Conservation (phyloP, 2,329 filamentous ascomycete species). For the Ceratocystis cubensis region DNA sequence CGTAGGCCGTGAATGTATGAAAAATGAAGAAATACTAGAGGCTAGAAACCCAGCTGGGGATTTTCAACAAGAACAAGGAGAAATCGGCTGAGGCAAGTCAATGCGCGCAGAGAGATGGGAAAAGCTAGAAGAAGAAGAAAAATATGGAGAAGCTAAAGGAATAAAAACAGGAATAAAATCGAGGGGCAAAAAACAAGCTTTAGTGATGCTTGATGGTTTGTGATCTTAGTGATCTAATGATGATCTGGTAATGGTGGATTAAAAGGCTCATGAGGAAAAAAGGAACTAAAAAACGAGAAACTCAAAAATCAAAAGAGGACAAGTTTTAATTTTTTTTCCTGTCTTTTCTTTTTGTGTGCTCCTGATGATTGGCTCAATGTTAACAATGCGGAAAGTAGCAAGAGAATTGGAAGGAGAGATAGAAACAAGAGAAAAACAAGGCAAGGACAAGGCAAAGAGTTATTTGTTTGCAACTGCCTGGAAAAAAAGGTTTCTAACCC, state of each 20-base stretch:
- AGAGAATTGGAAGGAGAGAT: background rate
- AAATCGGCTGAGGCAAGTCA: background rate
- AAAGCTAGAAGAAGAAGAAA: background rate
- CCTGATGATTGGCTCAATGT: background rate
- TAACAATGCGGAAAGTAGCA: too few species aligned
- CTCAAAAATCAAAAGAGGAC: background rate
- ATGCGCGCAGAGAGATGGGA: background rate
- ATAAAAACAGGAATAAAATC: background rate
- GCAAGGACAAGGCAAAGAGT: background rate
- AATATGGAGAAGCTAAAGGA: background rate
- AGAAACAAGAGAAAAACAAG: background rate
- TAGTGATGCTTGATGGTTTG: too few species aligned
- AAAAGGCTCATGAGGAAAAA: background rate
- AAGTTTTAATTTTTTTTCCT: background rate
- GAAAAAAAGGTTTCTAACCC: background rate
- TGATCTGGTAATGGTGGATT: background rate
- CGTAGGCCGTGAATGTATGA: background rate
- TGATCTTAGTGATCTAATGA: too few species aligned
- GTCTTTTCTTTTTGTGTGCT: background rate
- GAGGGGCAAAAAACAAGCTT: background rate
- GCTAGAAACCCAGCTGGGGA: background rate
- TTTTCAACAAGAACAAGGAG: background rate
- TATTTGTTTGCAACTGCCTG: background rate
- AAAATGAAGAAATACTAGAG: conserved; percentile 3
- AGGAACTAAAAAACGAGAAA: background rate